Evolutionary conservation across 2,329 filamentous ascomycete species (phyloP), one percentile per base, ranked within the genome.

Genomic region (Pestalotiopsis sp.): DNA sequence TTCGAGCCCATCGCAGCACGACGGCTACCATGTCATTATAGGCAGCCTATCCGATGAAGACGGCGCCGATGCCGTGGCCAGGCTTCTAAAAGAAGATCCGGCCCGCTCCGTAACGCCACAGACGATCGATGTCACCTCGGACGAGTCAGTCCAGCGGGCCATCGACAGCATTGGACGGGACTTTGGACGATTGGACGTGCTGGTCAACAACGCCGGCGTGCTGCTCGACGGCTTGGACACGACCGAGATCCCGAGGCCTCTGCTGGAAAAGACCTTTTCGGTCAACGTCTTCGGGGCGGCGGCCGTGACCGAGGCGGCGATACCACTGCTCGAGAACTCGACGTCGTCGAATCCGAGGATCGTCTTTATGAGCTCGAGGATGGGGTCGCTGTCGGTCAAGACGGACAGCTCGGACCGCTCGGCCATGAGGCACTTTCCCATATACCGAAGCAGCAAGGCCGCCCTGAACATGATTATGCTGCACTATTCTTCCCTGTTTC

Each of bases 371-470:
- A 78, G 77, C 0, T 81, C 78, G 27, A 67, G 72, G 2, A 77
- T 82, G 72, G 81, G 79, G 0, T 81, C 79, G 9, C 58, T 84
- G 2, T 45, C 62, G n/a, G 62, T 64, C 20, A 64, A 64, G 62
- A 65, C 72, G 0, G 64, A 73, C n/a, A 69, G 78, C 0, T 69
- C 73, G 1, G 78, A 83, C 66, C 73, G 75, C 62, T 70, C 68
- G 0, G 78, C 71, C 0, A 27, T 67, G 1, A 77, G 68, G 7
- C 79, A 80, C 63, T 78, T 75, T 61, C 80, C 77, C 36, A 73
- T 75, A 1, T 84, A 85, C 66, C 73, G 80, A 12, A 71, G 74
- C 5, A 83, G 80, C 73, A 85, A 85, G 69, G 79, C 81, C 1
- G 83, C 82, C 0, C 27, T 84, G 6, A 82, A 84, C 39, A 82